Percentiles rank a stretch among this genome's conserved stretches.
Conservation (phyloP, 768 basidiomycete genomes). For the Pleurotus djamor region DNA sequence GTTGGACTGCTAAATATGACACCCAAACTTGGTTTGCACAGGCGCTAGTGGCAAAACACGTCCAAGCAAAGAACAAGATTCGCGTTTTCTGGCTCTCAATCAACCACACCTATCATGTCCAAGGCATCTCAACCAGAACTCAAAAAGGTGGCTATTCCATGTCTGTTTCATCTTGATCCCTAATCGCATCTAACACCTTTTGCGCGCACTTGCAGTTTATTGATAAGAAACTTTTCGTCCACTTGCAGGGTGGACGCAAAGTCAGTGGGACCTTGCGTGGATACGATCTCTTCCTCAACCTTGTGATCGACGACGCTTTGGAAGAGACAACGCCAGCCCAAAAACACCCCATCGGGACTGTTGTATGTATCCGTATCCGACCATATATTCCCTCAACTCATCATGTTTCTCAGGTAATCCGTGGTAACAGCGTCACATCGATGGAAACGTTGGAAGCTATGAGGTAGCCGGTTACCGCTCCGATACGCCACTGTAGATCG, state of each 20-base stretch:
- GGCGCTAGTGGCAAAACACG: constrained; percentile 24
- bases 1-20: background rate
- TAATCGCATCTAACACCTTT: background rate
- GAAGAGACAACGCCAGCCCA: constrained; percentile 91
- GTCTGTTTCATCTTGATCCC: background rate
- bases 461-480: constrained; percentile 16
- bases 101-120: constrained; percentile 53
- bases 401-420: constrained; percentile 69
- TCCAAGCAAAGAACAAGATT: constrained; percentile 24
- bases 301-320: constrained; percentile 93
- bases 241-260: constrained; percentile 93
- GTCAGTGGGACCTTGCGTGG: constrained; percentile 94
- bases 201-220: constrained; percentile 67
- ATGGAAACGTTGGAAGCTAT: constrained; percentile 86
- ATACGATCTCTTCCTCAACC: constrained; percentile 98
- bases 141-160: constrained; percentile 72
- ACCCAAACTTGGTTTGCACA: background rate
- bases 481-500: background rate
- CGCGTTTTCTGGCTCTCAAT: constrained; percentile 4
- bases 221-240: constrained; percentile 96
- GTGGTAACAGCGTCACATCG: constrained; percentile 94
- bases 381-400: background rate
- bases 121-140: constrained; percentile 97
- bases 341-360: constrained; percentile 88
- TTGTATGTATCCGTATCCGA: constrained; percentile 53